phyloP scores from a whole-genome alignment of 2,329 filamentous ascomycete genomes.

The Arthrobotrys pseudoclavata region DNA sequence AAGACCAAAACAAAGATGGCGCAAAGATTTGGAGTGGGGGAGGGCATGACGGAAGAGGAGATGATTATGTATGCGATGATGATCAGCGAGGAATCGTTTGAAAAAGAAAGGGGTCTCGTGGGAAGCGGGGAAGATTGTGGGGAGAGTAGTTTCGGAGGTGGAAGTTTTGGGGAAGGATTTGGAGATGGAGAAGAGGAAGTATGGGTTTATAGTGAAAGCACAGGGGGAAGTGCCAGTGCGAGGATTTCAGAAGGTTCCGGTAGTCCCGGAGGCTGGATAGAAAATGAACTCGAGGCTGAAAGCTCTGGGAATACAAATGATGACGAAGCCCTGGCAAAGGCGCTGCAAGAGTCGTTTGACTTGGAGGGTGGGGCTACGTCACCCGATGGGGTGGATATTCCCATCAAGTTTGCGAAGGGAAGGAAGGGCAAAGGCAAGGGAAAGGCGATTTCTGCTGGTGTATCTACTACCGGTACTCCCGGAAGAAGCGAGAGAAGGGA shows the following conservation, averaged over 20 bases:
- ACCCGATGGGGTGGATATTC: constrained; percentile 70
- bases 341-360: constrained; percentile 50
- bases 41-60: constrained; percentile 76
- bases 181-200: constrained; percentile 36
- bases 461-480: constrained; percentile 6
- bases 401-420: constrained; percentile 69
- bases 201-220: constrained; percentile 51
- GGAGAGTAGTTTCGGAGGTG: constrained; percentile 64
- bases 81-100: constrained; percentile 74
- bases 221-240: constrained; percentile 16
- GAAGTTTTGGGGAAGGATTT: constrained; percentile 37
- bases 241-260: constrained; percentile 21
- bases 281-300: constrained; percentile 5
- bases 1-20: constrained; percentile 80
- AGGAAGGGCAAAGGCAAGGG: constrained; percentile 68
- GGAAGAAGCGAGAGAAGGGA: constrained; percentile 11
- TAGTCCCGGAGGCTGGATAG: constrained; percentile 16
- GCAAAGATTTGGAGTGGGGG: constrained; percentile 85
- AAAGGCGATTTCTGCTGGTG: constrained; percentile 19
- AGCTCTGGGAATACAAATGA: constrained; percentile 18
- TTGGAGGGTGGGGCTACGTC: constrained; percentile 68
- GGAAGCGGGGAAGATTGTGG: constrained; percentile 66
- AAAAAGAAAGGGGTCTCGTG: constrained; percentile 69
- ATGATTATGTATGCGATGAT: constrained; percentile 76
- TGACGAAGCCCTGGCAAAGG: constrained; percentile 53